Percentiles rank a stretch among this genome's conserved stretches.
These are phyloP conservation scores for Phytophthora megakarya DNA, from an alignment of 352 stramenopile genomes.

Conservation along the genomic window DNA sequence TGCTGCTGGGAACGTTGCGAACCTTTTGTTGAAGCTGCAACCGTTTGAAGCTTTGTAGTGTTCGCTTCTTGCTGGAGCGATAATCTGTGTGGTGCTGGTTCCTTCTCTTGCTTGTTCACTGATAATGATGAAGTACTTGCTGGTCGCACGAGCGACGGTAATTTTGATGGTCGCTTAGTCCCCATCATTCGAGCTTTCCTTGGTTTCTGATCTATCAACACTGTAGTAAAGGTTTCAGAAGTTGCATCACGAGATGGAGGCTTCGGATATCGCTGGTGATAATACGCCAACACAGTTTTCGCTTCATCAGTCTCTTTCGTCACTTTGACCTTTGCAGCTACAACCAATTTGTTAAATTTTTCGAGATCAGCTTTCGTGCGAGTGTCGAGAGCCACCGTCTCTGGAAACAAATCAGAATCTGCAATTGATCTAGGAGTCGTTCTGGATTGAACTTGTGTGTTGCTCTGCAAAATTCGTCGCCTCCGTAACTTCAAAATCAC, in stretches of 20 bases:
- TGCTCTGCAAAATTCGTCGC: conserved; percentile 20
- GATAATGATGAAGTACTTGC: neutral
- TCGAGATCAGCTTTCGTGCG: conserved; percentile 52
- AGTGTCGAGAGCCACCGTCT: conserved; percentile 37
- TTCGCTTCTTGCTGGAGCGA: conserved; percentile 8
- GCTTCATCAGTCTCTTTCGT: conserved; percentile 38
- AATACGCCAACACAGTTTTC: conserved; percentile 63
- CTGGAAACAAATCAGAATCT: conserved; percentile 30
- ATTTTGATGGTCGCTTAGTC: conserved; percentile 16
- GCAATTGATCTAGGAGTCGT: conserved; percentile 4
- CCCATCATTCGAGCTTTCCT: conserved; percentile 15
- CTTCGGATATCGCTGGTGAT: conserved; percentile 54
- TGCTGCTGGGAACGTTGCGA: neutral
- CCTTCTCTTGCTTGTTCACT: conserved; percentile 23
- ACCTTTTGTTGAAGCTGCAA: neutral
- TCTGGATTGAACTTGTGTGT: neutral
- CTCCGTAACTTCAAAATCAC: conserved; percentile 46
- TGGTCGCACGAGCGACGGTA: conserved; percentile 20
- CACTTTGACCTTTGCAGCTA: conserved; percentile 44
- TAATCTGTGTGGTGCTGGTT: conserved; percentile 2
- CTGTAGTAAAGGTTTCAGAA: neutral
- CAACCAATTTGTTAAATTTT: conserved; percentile 59
- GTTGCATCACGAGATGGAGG: conserved; percentile 10
- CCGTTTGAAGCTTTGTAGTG: conserved; percentile 14
- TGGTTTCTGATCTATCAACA: neutral